These are phyloP conservation scores for Beta macrorhiza DNA, from an alignment of 179 eudicot species.

Conservation along the genomic window DNA sequence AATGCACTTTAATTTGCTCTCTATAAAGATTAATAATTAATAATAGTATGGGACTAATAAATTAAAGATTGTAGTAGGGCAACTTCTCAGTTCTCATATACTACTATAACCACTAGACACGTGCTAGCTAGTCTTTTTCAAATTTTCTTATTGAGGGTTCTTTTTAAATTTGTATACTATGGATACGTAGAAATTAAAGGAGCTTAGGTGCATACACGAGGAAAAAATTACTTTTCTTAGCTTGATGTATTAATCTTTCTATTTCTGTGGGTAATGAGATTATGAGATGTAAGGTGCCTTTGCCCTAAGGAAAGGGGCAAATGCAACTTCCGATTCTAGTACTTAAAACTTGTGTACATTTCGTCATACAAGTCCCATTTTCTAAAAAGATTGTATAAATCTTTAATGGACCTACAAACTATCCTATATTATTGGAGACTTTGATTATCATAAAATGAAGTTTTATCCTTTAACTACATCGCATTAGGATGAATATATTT, in stretches of 20 bases:
- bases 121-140: constrained; percentile 12
- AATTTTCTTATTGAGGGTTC: constrained; percentile 2
- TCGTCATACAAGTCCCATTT: not conserved
- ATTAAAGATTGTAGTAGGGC: constrained; percentile 3
- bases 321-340: not conserved
- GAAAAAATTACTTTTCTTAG: not conserved
- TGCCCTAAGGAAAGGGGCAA: constrained; percentile 21
- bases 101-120: constrained; percentile 11
- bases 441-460: too few relatives aligned
- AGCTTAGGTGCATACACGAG: not conserved
- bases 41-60: constrained; percentile 7
- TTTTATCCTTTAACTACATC: too few relatives aligned
- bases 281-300: constrained; percentile 1
- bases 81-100: not conserved
- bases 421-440: too few relatives aligned
- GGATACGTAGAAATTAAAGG: not conserved
- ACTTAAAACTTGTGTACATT: not conserved
- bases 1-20: constrained; percentile 2
- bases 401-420: too few relatives aligned
- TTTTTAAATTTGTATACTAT: not conserved
- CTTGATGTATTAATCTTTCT: not conserved
- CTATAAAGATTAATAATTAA: not conserved
- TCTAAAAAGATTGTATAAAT: not conserved
- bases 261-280: not conserved
- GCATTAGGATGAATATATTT: too few relatives aligned